phyloP scores from a whole-genome alignment of 805 yeast genomes.

The Ogataea angusta region DNA sequence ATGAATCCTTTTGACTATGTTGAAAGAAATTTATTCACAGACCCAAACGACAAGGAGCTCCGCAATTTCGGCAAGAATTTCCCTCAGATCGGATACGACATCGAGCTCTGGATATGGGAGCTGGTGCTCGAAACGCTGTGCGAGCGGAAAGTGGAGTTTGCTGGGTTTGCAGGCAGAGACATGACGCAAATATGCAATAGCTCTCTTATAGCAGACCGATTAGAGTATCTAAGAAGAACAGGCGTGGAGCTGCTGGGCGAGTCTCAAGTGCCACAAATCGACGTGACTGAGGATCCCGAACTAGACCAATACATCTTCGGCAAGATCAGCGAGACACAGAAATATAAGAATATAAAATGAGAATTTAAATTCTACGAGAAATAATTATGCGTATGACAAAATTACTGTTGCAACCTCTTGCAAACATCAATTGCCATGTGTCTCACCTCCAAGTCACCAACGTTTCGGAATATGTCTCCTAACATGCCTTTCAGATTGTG shows the following conservation, averaged over 20 bases:
- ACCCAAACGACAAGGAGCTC: slow-evolving; percentile 8
- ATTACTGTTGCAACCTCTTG: slow-evolving; percentile 9
- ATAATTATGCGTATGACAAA: slow-evolving; percentile 5
- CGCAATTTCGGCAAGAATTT: slow-evolving; percentile 24
- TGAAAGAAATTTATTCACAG: slow-evolving; percentile 18
- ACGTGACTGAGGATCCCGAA: background rate
- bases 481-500: slow-evolving; percentile 6
- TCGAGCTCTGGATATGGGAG: slow-evolving; percentile 28
- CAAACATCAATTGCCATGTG: slow-evolving; percentile 13
- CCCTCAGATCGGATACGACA: slow-evolving; percentile 17
- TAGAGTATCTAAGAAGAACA: slow-evolving; percentile 24
- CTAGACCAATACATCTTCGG: slow-evolving; percentile 13
- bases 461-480: slow-evolving; percentile 1
- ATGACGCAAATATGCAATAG: slow-evolving; percentile 22
- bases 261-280: background rate
- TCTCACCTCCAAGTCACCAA: slow-evolving; percentile 11
- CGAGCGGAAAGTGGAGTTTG: slow-evolving; percentile 13
- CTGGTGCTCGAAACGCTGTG: slow-evolving; percentile 24
- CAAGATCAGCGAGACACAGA: background rate
- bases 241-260: slow-evolving; percentile 13
- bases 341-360: slow-evolving; percentile 1
- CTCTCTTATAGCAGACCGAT: slow-evolving; percentile 17
- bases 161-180: slow-evolving; percentile 21
- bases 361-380: background rate
- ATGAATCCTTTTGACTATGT: slow-evolving; percentile 41